A percentile compares a stretch with the other conserved stretches of the same genome.
Evolutionary conservation across 352 stramenopile genomes (phyloP).

Genomic region (Phytophthora litchii): DNA sequence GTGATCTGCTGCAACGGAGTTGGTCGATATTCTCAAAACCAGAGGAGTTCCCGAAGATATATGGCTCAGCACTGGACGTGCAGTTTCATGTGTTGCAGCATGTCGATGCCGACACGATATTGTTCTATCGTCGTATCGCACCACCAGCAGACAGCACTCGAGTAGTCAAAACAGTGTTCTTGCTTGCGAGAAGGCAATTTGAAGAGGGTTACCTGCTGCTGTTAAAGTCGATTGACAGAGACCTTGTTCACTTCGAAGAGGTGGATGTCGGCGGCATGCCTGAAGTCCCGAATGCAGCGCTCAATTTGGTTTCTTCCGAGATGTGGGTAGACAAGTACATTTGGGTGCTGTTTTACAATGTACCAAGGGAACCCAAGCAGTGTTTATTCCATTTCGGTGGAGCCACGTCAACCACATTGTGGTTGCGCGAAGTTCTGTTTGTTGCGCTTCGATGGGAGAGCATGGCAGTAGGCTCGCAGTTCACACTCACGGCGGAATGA

Average conservation of each 20-base stretch:
- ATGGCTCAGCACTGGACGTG: constrained; percentile 47
- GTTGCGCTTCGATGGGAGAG: constrained; percentile 71
- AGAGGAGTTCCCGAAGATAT: constrained; percentile 53
- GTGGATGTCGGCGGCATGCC: constrained; percentile 28
- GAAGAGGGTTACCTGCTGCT: constrained; percentile 66
- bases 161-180: constrained; percentile 61
- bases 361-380: constrained; percentile 15
- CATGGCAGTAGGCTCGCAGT: constrained; percentile 57
- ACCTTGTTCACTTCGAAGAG: constrained; percentile 56
- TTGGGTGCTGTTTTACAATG: constrained; percentile 64
- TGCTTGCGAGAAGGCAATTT: constrained; percentile 62
- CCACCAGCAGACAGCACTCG: constrained; percentile 36
- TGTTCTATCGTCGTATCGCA: constrained; percentile 60
- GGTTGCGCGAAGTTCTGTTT: constrained; percentile 73
- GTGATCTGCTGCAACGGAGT: constrained; percentile 51
- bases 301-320: constrained; percentile 24
- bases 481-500: constrained; percentile 45
- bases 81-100: constrained; percentile 55
- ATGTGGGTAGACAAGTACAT: constrained; percentile 72
- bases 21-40: constrained; percentile 66
- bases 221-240: constrained; percentile 61
- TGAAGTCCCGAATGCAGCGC: constrained; percentile 6
- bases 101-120: constrained; percentile 58
- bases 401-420: constrained; percentile 50
- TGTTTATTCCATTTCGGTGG: constrained; percentile 73